These are phyloP conservation scores for Penicillium manginii DNA, from an alignment of 495 filamentous ascomycete genomes.

Conservation along the genomic window DNA sequence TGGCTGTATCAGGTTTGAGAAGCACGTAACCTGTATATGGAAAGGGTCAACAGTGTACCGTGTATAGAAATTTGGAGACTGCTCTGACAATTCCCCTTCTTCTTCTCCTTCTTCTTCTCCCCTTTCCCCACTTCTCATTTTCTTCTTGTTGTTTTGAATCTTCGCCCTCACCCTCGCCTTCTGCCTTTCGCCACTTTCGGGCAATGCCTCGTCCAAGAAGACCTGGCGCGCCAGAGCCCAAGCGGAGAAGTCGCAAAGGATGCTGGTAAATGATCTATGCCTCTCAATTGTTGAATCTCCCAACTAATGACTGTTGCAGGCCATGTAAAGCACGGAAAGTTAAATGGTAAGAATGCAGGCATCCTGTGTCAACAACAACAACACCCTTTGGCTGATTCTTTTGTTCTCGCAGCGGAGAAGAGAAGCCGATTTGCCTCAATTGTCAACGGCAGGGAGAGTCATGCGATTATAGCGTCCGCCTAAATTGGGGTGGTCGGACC, in stretches of 20 bases:
- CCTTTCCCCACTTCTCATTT: background rate
- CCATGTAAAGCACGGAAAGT: conserved; percentile 86
- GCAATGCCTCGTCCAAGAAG: conserved; percentile 71
- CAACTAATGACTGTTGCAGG: conserved; percentile 43
- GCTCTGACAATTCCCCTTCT: background rate
- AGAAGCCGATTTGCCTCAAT: conserved; percentile 76
- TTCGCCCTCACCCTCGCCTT: background rate
- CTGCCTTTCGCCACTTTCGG: conserved; percentile 6
- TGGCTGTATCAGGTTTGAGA: background rate
- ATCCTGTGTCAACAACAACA: background rate
- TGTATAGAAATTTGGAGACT: background rate
- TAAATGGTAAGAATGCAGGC: conserved; percentile 62
- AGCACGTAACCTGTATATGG: background rate
- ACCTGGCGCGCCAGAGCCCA: conserved; percentile 67
- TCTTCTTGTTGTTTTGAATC: background rate
- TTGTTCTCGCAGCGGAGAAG: conserved; percentile 60
- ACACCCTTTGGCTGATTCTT: conserved; percentile 4
- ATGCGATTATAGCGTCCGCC: conserved; percentile 84
- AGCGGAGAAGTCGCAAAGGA: conserved; percentile 77
- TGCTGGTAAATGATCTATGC: conserved; percentile 68
- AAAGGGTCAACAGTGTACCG: background rate
- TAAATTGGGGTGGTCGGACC: conserved; percentile 81
- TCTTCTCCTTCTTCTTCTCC: background rate
- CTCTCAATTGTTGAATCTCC: background rate
- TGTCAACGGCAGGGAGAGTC: conserved; percentile 75